phyloP scores from a whole-genome alignment of 1,284 basidiomycete genomes.

The Ustilago curta region DNA sequence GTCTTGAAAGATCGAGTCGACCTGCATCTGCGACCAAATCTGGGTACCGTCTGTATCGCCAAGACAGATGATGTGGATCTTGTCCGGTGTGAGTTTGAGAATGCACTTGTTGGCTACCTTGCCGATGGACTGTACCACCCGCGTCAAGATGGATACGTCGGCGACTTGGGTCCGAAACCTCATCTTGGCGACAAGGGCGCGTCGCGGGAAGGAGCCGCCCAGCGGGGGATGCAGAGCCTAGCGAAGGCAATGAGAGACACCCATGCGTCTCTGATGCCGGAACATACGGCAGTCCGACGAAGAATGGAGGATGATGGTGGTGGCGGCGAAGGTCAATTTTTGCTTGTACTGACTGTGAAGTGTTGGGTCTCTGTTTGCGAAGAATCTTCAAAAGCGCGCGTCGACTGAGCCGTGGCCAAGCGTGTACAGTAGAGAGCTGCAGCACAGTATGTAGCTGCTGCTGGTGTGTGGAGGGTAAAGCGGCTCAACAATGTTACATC shows the following conservation, averaged over 20 bases:
- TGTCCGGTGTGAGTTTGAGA: constrained; percentile 63
- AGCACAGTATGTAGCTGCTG: too few species aligned
- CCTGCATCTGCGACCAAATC: constrained; percentile 67
- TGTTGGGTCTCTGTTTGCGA: constrained; percentile 5
- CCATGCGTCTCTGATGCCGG: constrained; percentile 9
- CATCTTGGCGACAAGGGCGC: constrained; percentile 42
- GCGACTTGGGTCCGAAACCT: constrained; percentile 64
- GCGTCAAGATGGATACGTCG: constrained; percentile 57
- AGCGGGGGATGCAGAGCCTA: constrained; percentile 11
- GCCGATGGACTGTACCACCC: constrained; percentile 64
- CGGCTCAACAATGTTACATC: constrained; percentile 8
- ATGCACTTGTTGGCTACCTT: constrained; percentile 65
- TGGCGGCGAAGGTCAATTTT: not conserved
- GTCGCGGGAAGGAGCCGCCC: constrained; percentile 4
- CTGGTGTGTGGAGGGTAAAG: not conserved
- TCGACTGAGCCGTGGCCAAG: not conserved
- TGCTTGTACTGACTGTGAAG: not conserved
- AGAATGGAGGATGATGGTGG: constrained; percentile 1
- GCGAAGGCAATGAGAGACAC: not conserved
- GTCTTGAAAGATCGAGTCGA: constrained; percentile 55
- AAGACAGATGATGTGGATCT: constrained; percentile 66
- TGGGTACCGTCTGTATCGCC: constrained; percentile 62
- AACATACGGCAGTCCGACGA: not conserved
- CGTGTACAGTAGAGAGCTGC: not conserved
- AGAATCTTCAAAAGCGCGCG: not conserved